Percentiles rank a stretch among this genome's conserved stretches.
These are phyloP conservation scores for Hymenoscyphus scutula DNA, from an alignment of 2,329 filamentous ascomycete genomes.

Conservation along the genomic window DNA sequence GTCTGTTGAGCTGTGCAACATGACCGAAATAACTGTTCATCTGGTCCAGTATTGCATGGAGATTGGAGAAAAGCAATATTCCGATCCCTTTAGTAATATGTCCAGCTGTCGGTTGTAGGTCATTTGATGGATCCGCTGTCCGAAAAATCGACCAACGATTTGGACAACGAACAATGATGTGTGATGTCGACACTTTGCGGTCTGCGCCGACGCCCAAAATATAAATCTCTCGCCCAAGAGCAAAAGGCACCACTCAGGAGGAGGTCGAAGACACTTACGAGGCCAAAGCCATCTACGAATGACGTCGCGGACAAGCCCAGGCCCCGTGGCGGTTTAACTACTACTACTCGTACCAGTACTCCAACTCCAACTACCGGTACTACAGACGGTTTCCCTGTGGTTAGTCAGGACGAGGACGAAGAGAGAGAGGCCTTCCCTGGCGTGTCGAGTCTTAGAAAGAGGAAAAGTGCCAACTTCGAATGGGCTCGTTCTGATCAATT, in stretches of 20 bases:
- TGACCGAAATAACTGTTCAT: neutral
- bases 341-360: too few relatives aligned
- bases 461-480: slow-evolving; percentile 16
- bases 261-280: neutral
- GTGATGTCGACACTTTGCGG: slow-evolving; percentile 10
- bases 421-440: neutral
- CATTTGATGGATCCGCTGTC: neutral
- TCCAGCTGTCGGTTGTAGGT: neutral
- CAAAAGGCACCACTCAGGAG: neutral
- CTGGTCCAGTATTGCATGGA: neutral
- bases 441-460: neutral
- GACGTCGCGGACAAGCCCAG: slow-evolving; percentile 3
- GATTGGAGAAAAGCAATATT: neutral
- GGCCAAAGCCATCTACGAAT: neutral
- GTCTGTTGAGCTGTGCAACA: neutral
- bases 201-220: slow-evolving; percentile 4
- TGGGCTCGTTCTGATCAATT: slow-evolving; percentile 31
- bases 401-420: slow-evolving; percentile 1
- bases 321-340: neutral
- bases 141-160: neutral
- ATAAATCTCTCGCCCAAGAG: neutral
- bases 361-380: too few relatives aligned
- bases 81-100: neutral
- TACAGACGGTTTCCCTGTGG: slow-evolving; percentile 3
- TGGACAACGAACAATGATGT: slow-evolving; percentile 7